Evolutionary conservation across 179 eudicot genomes (phyloP), one percentile per base, ranked within the genome.

Genomic region (Nepenthes alata): DNA sequence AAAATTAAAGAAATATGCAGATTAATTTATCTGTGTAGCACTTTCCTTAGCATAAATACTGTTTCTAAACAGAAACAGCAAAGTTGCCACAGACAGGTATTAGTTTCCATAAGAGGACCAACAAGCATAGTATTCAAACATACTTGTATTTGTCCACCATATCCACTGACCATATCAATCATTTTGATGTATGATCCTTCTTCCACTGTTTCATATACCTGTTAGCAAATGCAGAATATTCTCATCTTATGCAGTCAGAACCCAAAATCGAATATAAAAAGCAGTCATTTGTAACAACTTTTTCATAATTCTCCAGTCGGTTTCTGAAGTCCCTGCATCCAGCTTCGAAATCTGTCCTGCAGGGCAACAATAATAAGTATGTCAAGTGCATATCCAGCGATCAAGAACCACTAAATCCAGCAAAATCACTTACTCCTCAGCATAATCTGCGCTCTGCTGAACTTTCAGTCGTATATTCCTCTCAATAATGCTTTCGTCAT

Each of bases 121-220:
- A 7, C 58, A 55, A 55, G 38, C 3, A 55, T 13, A 55, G 53
- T 49, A 14, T 15, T 53, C 36, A 47, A 58, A 39, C 54, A 50
- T 72, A 93, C 99, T 79, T 93, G 99, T 77, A 93, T 93, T 80
- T 93, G 97, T 63, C 99, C 99, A 67, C 99, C 99, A 72, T 85
- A 71, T 68, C 99, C 99, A 71, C 84, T 82, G 78, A 78, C 97
- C 83, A 84, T 93, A 75, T 94, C 99, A 65, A 94, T 94, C 99
- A 94, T 85, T 74, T 94, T 94, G 72, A 94, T 94, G 47, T 90
- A 94, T 47, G 99, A 94, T 53, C 99, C 99, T 78, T 94, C 97
- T 69, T 94, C 90, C 37, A 94, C 97, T 59, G 97, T 94, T 76
- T 94, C 96, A 82, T 90, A 94, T 35, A 82, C 87, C 99, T 90